A percentile compares a stretch with the other conserved stretches of the same genome.
Conservation (phyloP, 441 rosid species). For the Hura crepitans region DNA sequence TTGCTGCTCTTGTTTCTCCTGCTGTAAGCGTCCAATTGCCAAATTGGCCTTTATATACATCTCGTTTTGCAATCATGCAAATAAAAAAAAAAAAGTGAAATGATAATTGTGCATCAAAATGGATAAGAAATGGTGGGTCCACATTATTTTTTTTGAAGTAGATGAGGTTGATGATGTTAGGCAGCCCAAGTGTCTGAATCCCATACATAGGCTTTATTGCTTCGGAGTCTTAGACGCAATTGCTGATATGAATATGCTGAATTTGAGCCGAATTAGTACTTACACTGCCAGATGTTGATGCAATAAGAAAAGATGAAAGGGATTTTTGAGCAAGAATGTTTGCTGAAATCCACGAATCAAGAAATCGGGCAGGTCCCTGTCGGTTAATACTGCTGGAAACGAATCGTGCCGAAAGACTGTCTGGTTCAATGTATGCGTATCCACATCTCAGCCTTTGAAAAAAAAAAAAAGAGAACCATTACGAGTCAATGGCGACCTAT, state of each 20-base stretch:
- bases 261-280: neutral
- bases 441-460: no score
- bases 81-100: neutral
- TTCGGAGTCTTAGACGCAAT: neutral
- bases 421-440: neutral
- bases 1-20: no score
- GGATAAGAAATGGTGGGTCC: neutral
- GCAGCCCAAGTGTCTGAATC: no score
- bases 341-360: neutral
- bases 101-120: neutral
- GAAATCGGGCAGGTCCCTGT: neutral
- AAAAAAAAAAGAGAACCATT: no score
- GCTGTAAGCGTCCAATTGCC: no score
- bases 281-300: no score
- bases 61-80: no score
- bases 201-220: neutral
- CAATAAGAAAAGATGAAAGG: neutral
- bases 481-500: no score
- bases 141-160: neutral
- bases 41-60: no score
- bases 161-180: neutral
- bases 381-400: neutral
- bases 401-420: no score
- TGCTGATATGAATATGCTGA: no score
- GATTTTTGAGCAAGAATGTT: neutral